A percentile compares a stretch with the other conserved stretches of the same genome.
These are phyloP conservation scores for Oryza rufipogon DNA, from an alignment of 176 grass and related monocot species.

Conservation along the genomic window DNA sequence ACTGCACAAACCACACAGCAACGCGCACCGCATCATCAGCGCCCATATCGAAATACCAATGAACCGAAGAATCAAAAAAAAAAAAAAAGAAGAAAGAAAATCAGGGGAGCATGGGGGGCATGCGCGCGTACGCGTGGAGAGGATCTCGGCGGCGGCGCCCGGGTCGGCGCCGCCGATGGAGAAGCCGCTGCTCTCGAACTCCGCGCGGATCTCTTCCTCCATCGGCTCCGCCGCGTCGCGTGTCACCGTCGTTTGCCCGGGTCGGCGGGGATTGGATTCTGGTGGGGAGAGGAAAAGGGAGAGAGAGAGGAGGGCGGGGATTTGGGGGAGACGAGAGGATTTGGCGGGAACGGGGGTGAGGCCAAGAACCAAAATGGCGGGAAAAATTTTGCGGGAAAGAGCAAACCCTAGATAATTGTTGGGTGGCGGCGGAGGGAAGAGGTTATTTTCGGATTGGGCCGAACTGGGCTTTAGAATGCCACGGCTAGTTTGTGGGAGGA, in stretches of 20 bases:
- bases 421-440: too few species aligned
- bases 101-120: neutral
- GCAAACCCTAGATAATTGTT: conserved; percentile 18
- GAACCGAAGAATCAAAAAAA: neutral
- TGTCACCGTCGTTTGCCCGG: too few species aligned
- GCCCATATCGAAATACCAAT: neutral
- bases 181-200: conserved; percentile 80
- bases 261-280: neutral
- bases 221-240: conserved; percentile 29
- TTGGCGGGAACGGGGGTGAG: conserved; percentile 15
- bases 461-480: neutral
- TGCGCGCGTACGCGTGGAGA: conserved; percentile 61
- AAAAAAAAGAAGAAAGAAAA: neutral
- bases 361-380: conserved; percentile 31
- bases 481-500: too few species aligned
- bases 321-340: too few species aligned
- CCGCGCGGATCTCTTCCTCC: conserved; percentile 82
- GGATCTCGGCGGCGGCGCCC: conserved; percentile 63
- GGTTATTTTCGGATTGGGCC: neutral
- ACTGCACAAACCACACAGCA: conserved; percentile 41
- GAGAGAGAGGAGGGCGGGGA: neutral
- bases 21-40: conserved; percentile 9
- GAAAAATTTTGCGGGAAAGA: neutral
- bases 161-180: conserved; percentile 63
- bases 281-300: neutral